These are phyloP conservation scores for Wickerhamomyces strasburgensis DNA, from an alignment of 805 yeast species.

Conservation along the genomic window DNA sequence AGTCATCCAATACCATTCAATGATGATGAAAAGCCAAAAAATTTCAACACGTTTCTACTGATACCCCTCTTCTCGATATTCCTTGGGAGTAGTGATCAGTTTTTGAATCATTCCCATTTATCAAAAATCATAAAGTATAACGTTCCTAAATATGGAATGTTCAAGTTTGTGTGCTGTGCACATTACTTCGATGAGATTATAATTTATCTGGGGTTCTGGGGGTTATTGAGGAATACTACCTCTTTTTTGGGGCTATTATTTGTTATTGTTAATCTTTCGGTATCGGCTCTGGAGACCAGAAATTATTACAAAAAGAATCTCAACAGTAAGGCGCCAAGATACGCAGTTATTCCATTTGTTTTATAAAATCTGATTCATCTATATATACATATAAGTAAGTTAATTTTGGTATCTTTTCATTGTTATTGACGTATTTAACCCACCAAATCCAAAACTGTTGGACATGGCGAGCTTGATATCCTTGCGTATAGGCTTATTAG, in stretches of 20 bases:
- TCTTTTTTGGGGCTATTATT: slow-evolving; percentile 24
- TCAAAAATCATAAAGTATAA: slow-evolving; percentile 33
- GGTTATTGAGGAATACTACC: slow-evolving; percentile 15
- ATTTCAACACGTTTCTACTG: slow-evolving; percentile 5
- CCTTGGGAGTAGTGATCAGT: slow-evolving; percentile 41
- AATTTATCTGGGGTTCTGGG: slow-evolving; percentile 40
- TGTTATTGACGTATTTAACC: slow-evolving; percentile 78
- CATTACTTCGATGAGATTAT: slow-evolving; percentile 66
- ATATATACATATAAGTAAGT: too few species aligned
- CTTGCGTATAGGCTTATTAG: slow-evolving; percentile 40
- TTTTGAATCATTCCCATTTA: slow-evolving; percentile 22
- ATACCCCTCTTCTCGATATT: slow-evolving; percentile 16
- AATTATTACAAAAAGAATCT: slow-evolving; percentile 36
- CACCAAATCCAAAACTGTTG: slow-evolving; percentile 97
- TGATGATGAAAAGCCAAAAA: slow-evolving; percentile 3
- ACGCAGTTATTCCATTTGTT: slow-evolving; percentile 36
- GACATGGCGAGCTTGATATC: slow-evolving; percentile 58
- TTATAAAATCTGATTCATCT: slow-evolving; percentile 14
- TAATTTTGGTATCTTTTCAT: slow-evolving; percentile 35
- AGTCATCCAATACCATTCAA: slow-evolving; percentile 5
- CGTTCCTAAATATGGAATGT: slow-evolving; percentile 47
- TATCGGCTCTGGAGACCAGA: slow-evolving; percentile 51
- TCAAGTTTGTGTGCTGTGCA: slow-evolving; percentile 50
- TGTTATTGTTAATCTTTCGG: slow-evolving; percentile 41
- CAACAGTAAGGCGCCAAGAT: slow-evolving; percentile 22